Evolutionary conservation across 2,329 filamentous ascomycete genomes (phyloP), one percentile per base, ranked within the genome.

Genomic region (Coniochaeta prunicola): DNA sequence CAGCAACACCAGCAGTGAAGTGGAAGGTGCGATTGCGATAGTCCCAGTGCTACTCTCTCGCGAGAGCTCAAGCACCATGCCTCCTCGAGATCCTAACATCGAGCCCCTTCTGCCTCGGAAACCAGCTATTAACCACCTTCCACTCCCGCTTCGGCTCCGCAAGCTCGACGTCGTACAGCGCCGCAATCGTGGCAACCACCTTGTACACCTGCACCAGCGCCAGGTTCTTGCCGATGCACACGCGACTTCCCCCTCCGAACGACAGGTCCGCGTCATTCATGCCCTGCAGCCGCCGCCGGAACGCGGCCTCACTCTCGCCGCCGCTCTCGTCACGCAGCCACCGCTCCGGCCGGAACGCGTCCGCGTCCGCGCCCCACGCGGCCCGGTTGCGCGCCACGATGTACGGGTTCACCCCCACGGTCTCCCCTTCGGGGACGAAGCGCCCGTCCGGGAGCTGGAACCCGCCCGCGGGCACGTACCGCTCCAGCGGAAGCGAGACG

Each of bases 301-400:
- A 77, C 3, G 60, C 67, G 5, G 66, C 69, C 3, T 68, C 63
- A 7, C 60, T 66, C 64, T 77, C 75, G 4, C 3, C 53, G 2
- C 7, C 53, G 2, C 58, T 61, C 15, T 65, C 64, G 1, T 63
- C 59, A 21, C 65, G 64, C n/a, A 81, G 64, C 76, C 77, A 82
- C 26, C 79, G 68, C 62, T 78, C 77, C 0, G 79, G 77, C 3
- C 68, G 68, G 64, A 80, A 82, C 4, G 64, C 60, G 15, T 77
- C 71, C 1, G 73, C 71, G 59, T 81, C 77, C 0, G 70, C 63
- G 1, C 77, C 78, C 59, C 74, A 80, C 3, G 76, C 64, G 0
- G 50, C 60, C 42, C 66, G 67, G 64, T 80, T 75, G 19, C 67
- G 65, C 50, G 67, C 63, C 2, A 71, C 60, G 26, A 75, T 67